A percentile compares a stretch with the other conserved stretches of the same genome.
Evolutionary conservation across 176 grass and related monocot species (phyloP).

Genomic region (Oryza meyeriana): DNA sequence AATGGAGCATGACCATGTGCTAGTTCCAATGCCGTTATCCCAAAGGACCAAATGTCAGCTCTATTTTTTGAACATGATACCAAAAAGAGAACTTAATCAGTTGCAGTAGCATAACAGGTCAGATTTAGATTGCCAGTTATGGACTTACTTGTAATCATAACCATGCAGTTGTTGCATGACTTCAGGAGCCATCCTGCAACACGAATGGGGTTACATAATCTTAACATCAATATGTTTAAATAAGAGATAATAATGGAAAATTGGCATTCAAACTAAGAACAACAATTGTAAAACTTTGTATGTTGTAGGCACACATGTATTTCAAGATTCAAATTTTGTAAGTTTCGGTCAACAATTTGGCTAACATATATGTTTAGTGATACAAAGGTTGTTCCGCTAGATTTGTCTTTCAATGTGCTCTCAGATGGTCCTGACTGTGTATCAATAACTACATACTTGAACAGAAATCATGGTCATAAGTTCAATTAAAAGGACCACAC

Average conservation of each 20-base stretch:
- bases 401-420: neutral
- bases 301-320: neutral
- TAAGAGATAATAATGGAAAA: conserved; percentile 17
- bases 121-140: conserved; percentile 27
- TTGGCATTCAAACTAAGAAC: conserved; percentile 6
- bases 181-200: conserved; percentile 97
- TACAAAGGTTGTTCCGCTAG: neutral
- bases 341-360: neutral
- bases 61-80: conserved; percentile 45
- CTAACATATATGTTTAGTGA: neutral
- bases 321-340: neutral
- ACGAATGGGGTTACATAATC: conserved; percentile 28
- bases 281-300: too few species aligned
- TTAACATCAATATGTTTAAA: conserved; percentile 25
- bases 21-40: conserved; percentile 92
- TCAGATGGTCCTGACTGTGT: neutral
- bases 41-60: conserved; percentile 98
- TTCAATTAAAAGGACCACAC: neutral
- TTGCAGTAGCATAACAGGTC: conserved; percentile 8
- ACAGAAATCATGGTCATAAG: neutral
- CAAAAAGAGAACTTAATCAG: conserved; percentile 13
- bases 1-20: conserved; percentile 98
- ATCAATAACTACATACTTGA: neutral
- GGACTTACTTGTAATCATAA: conserved; percentile 96
- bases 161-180: conserved; percentile 99